These are phyloP conservation scores for Lanmaoa rubissima DNA, from an alignment of 768 basidiomycete genomes.

Conservation along the genomic window DNA sequence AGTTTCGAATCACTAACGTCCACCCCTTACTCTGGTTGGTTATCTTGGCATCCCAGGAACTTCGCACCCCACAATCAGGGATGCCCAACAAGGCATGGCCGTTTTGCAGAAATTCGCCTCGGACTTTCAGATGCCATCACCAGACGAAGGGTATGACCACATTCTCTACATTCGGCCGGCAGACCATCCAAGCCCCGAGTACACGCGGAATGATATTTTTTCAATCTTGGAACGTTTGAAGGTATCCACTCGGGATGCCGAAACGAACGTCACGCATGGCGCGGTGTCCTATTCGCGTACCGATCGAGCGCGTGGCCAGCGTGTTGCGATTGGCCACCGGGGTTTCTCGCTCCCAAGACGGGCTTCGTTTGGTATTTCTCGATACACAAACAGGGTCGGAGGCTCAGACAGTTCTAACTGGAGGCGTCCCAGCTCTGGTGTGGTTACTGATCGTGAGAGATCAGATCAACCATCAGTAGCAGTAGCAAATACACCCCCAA, in stretches of 20 bases:
- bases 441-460: slow-evolving; percentile 13
- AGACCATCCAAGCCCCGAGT: slow-evolving; percentile 42
- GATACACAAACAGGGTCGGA: slow-evolving; percentile 17
- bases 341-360: slow-evolving; percentile 11
- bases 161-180: slow-evolving; percentile 40
- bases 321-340: slow-evolving; percentile 17
- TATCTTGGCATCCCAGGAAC: slow-evolving; percentile 46
- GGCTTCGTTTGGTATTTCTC: slow-evolving; percentile 12
- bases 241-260: slow-evolving; percentile 24
- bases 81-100: slow-evolving; percentile 51
- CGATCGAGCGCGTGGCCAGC: slow-evolving; percentile 21
- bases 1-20: slow-evolving; percentile 9
- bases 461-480: slow-evolving; percentile 17
- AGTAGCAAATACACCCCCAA: slow-evolving; percentile 11
- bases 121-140: slow-evolving; percentile 54
- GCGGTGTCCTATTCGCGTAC: slow-evolving; percentile 8
- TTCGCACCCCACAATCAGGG: slow-evolving; percentile 74
- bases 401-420: slow-evolving; percentile 14
- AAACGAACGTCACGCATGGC: slow-evolving; percentile 2
- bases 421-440: slow-evolving; percentile 16
- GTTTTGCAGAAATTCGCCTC: slow-evolving; percentile 65
- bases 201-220: slow-evolving; percentile 50
- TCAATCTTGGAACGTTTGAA: slow-evolving; percentile 51
- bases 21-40: slow-evolving; percentile 6
- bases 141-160: slow-evolving; percentile 65